Base-by-base conservation (phyloP, 768 basidiomycete species). In the Rhizopogon salebrosus region DNA sequence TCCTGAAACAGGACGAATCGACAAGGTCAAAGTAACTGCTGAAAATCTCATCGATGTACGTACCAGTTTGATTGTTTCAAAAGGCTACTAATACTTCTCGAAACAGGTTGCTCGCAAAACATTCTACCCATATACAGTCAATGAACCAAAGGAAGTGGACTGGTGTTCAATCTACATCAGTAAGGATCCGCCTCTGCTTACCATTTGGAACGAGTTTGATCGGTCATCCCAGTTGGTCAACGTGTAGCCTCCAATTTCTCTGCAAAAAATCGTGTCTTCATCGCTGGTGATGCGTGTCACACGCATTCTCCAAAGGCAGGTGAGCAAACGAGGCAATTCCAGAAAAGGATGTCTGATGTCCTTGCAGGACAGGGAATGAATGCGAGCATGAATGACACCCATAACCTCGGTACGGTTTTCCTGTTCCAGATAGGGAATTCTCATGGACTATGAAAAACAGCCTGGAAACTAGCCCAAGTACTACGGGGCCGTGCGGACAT, bases 81-180 rank as follows among this genome's bases (percentile, higher is more conserved):
- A n/a, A 37, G 14, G 14, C 11, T 11, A 10, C 36, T 36, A 18
- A 35, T 27, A 27, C 20, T 1, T 39, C 20, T 24, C 54, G 11
- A 41, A 85, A 34, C 14, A 46, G 82, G 78, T 80, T 36, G 82
- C 80, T 4, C 71, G 75, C 53, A 79, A 74, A 61, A 76, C 79
- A 1, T 64, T 89, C 14, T 57, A 74, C 35, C 89, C 87, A 1
- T 89, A 76, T 62, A 69, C 62, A 13, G 68, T 89, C 35, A 54
- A 68, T 5, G 71, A 75, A 34, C 76, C 77, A 3, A 69, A 76
- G n/a, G 60, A 66, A 7, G 74, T 83, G 23, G 75, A 85, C 26
- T 88, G 86, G 86, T 87, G 82, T 81, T 87, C 87, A 2, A 75
- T 84, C 22, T 90, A 89, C 59, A 78, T 77, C 57, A 81, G 85